Evolutionary conservation across 1,139 yeast species (phyloP), one percentile per base, ranked within the genome.

Genomic region (Candida neerlandica): DNA sequence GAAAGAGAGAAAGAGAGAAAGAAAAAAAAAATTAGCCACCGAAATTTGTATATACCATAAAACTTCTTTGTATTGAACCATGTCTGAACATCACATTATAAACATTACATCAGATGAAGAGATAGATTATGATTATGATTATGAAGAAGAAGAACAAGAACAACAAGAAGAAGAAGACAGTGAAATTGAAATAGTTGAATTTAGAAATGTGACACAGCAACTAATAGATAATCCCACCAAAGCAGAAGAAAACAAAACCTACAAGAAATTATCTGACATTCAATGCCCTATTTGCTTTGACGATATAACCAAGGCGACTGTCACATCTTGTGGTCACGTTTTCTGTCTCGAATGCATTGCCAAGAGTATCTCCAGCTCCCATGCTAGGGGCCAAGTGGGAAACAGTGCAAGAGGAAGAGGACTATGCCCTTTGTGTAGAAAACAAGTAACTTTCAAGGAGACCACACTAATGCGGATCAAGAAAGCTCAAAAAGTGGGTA

Each of bases 211-310:
- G 44, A 73, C 80, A 2, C 66, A 70, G 45, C 62, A 64, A 29
- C 60, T 76, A 23, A 61, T 76, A 15, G 59, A 67, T 26, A 62
- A 69, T 46, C 70, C 71, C 5, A 61, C 57, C 44, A 62, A 56
- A 37, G 53, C 61, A 4, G 12, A 46, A 33, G 39, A 33, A 9
- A 37, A 37, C 23, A 58, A 59, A 41, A 55, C 59, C 14, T 64
- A 69, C 34, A 75, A 75, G 58, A 66, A 63, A 40, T 57, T 76
- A 44, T 60, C 67, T 15, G 75, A 73, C 51, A 60, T 72, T 15
- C 74, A 73, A 55, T 76, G 81, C 55, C 81, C 81, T 16, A 73
- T 76, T 19, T 76, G 81, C 57, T 75, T 76, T 55, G 81, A 76
- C 51, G 65, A 67, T n/a, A 59, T 76, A 35, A 61, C 64, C 4